These are phyloP conservation scores for Nephelium lappaceum DNA, from an alignment of 345 rosid species.

Conservation along the genomic window DNA sequence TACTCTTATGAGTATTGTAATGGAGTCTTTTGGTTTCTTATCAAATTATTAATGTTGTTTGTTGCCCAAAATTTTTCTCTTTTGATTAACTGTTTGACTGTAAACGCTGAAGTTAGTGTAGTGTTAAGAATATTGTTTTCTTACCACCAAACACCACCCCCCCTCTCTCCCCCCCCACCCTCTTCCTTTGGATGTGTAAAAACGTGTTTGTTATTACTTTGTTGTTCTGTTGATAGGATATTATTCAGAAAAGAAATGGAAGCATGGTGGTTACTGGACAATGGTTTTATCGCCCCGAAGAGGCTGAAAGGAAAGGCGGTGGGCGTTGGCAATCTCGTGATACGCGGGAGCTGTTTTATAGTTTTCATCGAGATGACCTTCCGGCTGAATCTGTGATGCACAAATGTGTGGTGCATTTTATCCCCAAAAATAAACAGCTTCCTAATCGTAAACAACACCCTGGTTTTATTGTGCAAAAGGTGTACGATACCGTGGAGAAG, in stretches of 20 bases:
- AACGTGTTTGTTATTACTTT: background rate
- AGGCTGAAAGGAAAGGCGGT: slow-evolving; percentile 91
- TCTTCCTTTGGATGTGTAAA: no score
- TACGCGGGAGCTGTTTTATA: slow-evolving; percentile 87
- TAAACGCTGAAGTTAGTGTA: background rate
- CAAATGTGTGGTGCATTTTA: slow-evolving; percentile 92
- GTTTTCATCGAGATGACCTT: slow-evolving; percentile 93
- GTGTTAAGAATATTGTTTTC: background rate
- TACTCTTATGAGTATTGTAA: no score
- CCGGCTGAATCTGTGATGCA: slow-evolving; percentile 99
- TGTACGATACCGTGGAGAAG: slow-evolving; percentile 63
- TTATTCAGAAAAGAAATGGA: slow-evolving; percentile 62
- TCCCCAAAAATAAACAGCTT: slow-evolving; percentile 84
- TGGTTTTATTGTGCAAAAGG: slow-evolving; percentile 91
- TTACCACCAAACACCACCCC: no score
- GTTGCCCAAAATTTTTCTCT: background rate
- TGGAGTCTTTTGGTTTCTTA: background rate
- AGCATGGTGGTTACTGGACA: slow-evolving; percentile 85
- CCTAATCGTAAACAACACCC: slow-evolving; percentile 82
- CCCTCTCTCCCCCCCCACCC: no score
- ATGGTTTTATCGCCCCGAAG: slow-evolving; percentile 99
- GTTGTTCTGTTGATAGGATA: slow-evolving; percentile 56
- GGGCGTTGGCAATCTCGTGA: slow-evolving; percentile 90
- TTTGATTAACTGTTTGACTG: background rate
- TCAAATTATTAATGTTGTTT: background rate